Base-by-base conservation (phyloP, 768 basidiomycete genomes). In the Fomitopsis serialis region DNA sequence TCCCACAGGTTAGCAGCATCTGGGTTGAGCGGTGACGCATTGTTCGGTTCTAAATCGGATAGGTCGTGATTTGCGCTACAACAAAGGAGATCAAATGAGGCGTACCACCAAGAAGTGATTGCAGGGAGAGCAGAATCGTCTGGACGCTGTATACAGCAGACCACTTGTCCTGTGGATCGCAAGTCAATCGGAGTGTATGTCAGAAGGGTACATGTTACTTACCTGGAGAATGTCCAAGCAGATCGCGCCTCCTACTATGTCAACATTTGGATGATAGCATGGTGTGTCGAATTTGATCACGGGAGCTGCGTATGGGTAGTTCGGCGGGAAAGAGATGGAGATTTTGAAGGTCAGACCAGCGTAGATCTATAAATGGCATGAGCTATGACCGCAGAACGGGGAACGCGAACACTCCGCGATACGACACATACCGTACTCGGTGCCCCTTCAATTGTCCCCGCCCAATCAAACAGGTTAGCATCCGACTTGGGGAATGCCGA, bases 101-200 rank as follows among this genome's bases (percentile, higher is more conserved):
- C 80, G 36, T 61, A 92, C 92, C 92, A 61, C 92, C 92, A 45
- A 96, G 78, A 35, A 96, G 72, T 10, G 88, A 91, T 64, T 96
- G 93, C 52, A 96, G 69, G 12, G 92, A 94, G 9, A 95, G 72
- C 19, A 96, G 78, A 40, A 96, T 88, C 0, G 91, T 93, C 59
- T 92, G 89, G 34, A 94, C 92, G 54, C 89, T 91, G 68, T 95
- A 92, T 1, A 94, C 87, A 7, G 93, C 92, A 2, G 89, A 91
- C 93, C 92, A 95, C 64, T 93, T 90, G 69, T 93, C 91, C 88
- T 92, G 10, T 44, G 42, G 15, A 34, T 22, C 11, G 57, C 43
- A 17, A 37, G 43, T 22, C 36, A n/a, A 48, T 13, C 42, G 10
- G 57, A 59, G n/a, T 21, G 36, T 35, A 17, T 12, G 8, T 21